Percentiles rank a stretch among this genome's conserved stretches.
Conservation (phyloP, 2,329 filamentous ascomycete genomes). For the Ambrosiella beaveri region DNA sequence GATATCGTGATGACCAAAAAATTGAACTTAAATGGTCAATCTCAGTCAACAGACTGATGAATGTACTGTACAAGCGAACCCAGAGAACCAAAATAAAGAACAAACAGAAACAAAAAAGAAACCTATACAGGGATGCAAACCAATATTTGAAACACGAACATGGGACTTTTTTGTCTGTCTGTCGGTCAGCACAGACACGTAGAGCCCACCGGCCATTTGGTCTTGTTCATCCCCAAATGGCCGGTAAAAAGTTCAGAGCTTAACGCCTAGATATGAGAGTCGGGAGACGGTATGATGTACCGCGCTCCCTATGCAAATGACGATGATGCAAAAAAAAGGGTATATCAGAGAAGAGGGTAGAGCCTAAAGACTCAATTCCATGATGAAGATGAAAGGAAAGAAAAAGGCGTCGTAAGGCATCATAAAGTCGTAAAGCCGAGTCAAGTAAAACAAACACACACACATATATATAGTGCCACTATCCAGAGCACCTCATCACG, state of each 20-base stretch:
- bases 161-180: no score
- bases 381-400: not conserved
- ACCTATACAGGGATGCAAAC: no score
- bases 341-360: not conserved
- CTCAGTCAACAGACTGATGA: not conserved
- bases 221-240: not conserved
- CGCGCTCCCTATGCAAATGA: not conserved
- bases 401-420: not conserved
- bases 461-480: no score
- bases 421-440: not conserved
- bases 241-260: not conserved
- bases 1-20: not conserved
- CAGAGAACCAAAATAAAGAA: conserved; percentile 2
- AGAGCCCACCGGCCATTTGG: not conserved
- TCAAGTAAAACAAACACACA: no score
- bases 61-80: not conserved
- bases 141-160: no score
- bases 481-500: no score
- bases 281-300: not conserved
- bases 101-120: not conserved
- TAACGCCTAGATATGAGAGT: not conserved
- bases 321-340: not conserved
- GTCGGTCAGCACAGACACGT: no score
- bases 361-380: not conserved
- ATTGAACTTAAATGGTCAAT: not conserved